phyloP scores from a whole-genome alignment of 1,284 basidiomycete genomes.

The Sphaerobolus stellatus region DNA sequence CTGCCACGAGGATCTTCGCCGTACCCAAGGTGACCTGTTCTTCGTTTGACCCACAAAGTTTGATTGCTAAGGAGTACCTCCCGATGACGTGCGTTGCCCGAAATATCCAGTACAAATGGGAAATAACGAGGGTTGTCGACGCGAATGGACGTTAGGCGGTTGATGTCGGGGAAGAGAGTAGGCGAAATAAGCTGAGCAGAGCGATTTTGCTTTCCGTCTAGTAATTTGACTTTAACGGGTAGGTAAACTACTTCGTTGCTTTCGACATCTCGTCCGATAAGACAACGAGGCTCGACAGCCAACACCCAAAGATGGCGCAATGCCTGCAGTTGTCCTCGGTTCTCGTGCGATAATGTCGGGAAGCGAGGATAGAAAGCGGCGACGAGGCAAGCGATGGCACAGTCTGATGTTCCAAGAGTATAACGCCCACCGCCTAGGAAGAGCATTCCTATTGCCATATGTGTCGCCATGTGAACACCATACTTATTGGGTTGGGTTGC shows the following conservation, averaged over 20 bases:
- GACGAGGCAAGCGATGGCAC: slow-evolving; percentile 87
- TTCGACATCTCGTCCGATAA: slow-evolving; percentile 89
- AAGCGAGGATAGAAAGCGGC: slow-evolving; percentile 91
- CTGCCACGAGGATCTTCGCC: slow-evolving; percentile 91
- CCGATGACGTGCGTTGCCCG: slow-evolving; percentile 64
- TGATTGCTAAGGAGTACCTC: slow-evolving; percentile 70
- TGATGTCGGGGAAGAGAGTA: slow-evolving; percentile 86
- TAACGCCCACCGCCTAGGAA: slow-evolving; percentile 94
- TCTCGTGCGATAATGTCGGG: slow-evolving; percentile 77
- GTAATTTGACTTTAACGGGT: slow-evolving; percentile 82
- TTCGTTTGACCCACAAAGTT: slow-evolving; percentile 88
- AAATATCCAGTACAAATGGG: slow-evolving; percentile 82
- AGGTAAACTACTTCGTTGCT: slow-evolving; percentile 87
- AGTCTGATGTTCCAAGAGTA: slow-evolving; percentile 89
- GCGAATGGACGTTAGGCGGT: slow-evolving; percentile 73
- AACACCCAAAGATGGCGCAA: slow-evolving; percentile 95
- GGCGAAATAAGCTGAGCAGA: slow-evolving; percentile 83
- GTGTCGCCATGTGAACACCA: slow-evolving; percentile 87
- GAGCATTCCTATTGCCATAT: slow-evolving; percentile 88
- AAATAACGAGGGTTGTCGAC: slow-evolving; percentile 94
- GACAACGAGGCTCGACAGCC: slow-evolving; percentile 90
- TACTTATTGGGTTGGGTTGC: slow-evolving; percentile 75
- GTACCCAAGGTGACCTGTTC: slow-evolving; percentile 90
- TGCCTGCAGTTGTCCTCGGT: slow-evolving; percentile 89
- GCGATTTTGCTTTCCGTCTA: slow-evolving; percentile 56